Conservation (phyloP, 2,329 filamentous ascomycete species). For the Alternaria arborescens region DNA sequence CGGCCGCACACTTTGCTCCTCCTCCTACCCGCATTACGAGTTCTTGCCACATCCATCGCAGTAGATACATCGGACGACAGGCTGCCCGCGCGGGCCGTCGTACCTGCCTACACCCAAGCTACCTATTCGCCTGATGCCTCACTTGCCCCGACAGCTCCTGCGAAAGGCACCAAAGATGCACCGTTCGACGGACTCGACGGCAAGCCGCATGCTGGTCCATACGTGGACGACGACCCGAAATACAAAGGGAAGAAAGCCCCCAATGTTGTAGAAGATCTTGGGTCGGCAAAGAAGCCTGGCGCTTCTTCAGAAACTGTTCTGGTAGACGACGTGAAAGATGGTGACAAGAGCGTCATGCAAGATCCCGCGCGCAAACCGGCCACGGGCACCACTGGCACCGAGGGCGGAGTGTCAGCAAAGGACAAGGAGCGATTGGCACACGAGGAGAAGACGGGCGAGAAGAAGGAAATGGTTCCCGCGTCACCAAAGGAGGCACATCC, state of each 20-base stretch:
- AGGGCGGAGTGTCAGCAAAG: constrained; percentile 89
- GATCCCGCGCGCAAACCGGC: constrained; percentile 79
- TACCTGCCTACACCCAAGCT: constrained; percentile 32
- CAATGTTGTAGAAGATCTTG: constrained; percentile 50
- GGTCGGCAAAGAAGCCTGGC: constrained; percentile 42
- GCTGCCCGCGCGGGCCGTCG: constrained; percentile 41
- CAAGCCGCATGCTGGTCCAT: constrained; percentile 88
- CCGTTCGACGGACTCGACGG: constrained; percentile 94
- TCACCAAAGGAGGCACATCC: constrained; percentile 86
- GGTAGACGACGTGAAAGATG: constrained; percentile 56
- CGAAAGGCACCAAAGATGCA: constrained; percentile 75
- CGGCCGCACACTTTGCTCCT: constrained; percentile 59
- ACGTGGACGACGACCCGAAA: constrained; percentile 63
- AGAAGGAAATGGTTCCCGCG: constrained; percentile 77
- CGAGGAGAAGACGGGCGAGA: constrained; percentile 71
- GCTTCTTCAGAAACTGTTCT: constrained; percentile 37
- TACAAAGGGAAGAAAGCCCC: constrained; percentile 46
- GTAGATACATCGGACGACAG: constrained; percentile 38
- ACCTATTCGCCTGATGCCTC: constrained; percentile 33
- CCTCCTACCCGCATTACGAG: constrained; percentile 68
- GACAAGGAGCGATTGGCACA: constrained; percentile 76
- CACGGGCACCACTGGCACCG: constrained; percentile 87
- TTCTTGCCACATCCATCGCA: constrained; percentile 60
- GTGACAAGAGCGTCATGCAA: constrained; percentile 88
- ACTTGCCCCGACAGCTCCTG: constrained; percentile 29